Percentiles rank a stretch among this genome's conserved stretches.
phyloP scores from a whole-genome alignment of 2,329 filamentous ascomycete species.

The Clarireedia monteithiana region DNA sequence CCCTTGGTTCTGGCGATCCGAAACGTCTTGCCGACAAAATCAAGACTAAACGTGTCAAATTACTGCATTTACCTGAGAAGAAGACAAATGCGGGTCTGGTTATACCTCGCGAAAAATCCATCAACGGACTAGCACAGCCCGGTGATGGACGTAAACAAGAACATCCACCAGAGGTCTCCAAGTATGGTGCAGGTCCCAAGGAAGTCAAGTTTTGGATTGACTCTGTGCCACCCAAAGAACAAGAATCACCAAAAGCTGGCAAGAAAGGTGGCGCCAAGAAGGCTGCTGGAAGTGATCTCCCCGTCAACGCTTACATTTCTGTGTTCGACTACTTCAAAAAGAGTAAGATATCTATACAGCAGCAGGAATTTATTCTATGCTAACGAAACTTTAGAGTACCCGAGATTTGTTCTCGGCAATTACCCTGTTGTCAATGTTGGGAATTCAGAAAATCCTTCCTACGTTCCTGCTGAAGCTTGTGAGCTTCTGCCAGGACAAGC shows the following conservation, averaged over 20 bases:
- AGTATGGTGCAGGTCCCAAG: slow-evolving; percentile 39
- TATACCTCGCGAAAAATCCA: slow-evolving; percentile 36
- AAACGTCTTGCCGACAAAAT: slow-evolving; percentile 24
- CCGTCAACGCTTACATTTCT: slow-evolving; percentile 37
- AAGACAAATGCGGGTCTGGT: slow-evolving; percentile 28
- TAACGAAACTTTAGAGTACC: slow-evolving; percentile 38
- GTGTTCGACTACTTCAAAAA: slow-evolving; percentile 49
- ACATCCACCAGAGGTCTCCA: slow-evolving; percentile 30
- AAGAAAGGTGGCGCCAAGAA: slow-evolving; percentile 24
- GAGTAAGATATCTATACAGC: slow-evolving; percentile 23
- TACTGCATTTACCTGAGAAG: slow-evolving; percentile 31
- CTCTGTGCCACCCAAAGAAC: slow-evolving; percentile 19
- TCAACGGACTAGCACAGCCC: slow-evolving; percentile 36
- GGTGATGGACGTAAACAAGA: slow-evolving; percentile 30
- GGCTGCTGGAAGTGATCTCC: slow-evolving; percentile 23
- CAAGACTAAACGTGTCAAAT: slow-evolving; percentile 33
- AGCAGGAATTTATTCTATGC: not conserved
- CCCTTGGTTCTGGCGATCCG: slow-evolving; percentile 24
- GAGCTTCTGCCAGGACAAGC: slow-evolving; percentile 57
- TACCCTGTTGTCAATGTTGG: slow-evolving; percentile 61
- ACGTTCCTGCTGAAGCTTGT: slow-evolving; percentile 61
- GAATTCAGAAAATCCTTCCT: slow-evolving; percentile 45
- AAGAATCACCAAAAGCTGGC: not conserved
- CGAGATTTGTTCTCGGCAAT: slow-evolving; percentile 37
- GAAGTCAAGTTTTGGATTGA: slow-evolving; percentile 48